These are phyloP conservation scores for Clitopilus passeckerianus DNA, from an alignment of 768 basidiomycete species.

Conservation along the genomic window DNA sequence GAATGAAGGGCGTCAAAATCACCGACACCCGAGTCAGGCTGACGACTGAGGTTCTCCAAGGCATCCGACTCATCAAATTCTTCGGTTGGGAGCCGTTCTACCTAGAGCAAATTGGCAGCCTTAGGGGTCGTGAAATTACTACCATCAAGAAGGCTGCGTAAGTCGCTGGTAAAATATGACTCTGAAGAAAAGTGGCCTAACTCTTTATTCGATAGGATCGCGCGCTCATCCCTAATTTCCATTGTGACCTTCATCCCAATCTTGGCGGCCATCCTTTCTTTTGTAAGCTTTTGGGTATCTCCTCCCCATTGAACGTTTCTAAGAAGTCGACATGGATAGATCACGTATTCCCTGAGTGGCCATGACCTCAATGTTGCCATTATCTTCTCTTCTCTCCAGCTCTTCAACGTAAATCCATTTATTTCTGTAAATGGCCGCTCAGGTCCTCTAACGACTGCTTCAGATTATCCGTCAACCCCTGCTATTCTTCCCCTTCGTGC, in stretches of 20 bases:
- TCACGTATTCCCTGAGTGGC: constrained; percentile 56
- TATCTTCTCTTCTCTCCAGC: constrained; percentile 53
- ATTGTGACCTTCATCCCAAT: constrained; percentile 46
- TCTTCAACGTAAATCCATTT: constrained; percentile 41
- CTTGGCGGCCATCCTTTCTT: constrained; percentile 43
- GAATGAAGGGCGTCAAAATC: constrained; percentile 40
- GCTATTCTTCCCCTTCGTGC: constrained; percentile 46
- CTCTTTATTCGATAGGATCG: constrained; percentile 21
- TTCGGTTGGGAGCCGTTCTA: constrained; percentile 58
- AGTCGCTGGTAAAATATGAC: too few relatives aligned
- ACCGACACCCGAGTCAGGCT: constrained; percentile 51
- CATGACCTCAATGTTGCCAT: constrained; percentile 46
- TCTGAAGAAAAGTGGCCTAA: too few relatives aligned
- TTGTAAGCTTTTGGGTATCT: constrained; percentile 32
- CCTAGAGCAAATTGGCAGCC: constrained; percentile 28
- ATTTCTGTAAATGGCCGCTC: neutral
- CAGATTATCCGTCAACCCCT: constrained; percentile 57
- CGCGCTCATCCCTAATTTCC: constrained; percentile 32
- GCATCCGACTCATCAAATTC: constrained; percentile 59
- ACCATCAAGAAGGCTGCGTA: constrained; percentile 34
- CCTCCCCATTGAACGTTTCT: neutral
- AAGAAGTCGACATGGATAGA: constrained; percentile 23
- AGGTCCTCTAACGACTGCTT: too few relatives aligned
- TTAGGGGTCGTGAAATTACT: constrained; percentile 31
- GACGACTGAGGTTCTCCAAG: constrained; percentile 55